Percentiles rank a stretch among this genome's conserved stretches.
phyloP scores from a whole-genome alignment of 2,329 filamentous ascomycete species.

The Rhinocladiella mackenziei region DNA sequence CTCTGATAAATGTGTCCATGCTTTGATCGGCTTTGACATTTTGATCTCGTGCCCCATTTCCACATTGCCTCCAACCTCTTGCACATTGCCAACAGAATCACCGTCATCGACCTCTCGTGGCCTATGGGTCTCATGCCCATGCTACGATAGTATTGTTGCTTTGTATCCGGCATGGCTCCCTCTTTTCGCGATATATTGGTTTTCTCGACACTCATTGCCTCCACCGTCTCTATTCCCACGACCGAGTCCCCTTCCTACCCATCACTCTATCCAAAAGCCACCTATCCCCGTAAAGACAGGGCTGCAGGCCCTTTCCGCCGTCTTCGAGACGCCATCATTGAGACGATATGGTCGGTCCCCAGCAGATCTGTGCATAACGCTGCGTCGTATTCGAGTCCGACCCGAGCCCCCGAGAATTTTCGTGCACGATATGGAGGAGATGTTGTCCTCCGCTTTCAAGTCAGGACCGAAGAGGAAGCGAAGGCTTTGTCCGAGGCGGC shows the following conservation, averaged over 20 bases:
- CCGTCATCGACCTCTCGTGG: background rate
- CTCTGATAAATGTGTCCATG: too few relatives aligned
- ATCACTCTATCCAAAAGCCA: constrained; percentile 6
- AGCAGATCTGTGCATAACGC: constrained; percentile 29
- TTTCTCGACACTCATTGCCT: constrained; percentile 8
- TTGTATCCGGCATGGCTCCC: constrained; percentile 18
- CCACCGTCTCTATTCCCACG: constrained; percentile 16
- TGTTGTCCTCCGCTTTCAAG: constrained; percentile 83
- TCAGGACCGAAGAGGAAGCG: constrained; percentile 66
- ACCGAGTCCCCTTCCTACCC: constrained; percentile 10
- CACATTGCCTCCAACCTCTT: constrained; percentile 1
- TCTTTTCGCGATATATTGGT: constrained; percentile 17
- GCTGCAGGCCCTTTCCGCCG: constrained; percentile 22
- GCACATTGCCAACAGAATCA: too few relatives aligned
- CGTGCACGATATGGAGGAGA: constrained; percentile 66
- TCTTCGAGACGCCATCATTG: constrained; percentile 42
- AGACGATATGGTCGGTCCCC: constrained; percentile 42
- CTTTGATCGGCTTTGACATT: too few relatives aligned
- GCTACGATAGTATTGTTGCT: constrained; percentile 7
- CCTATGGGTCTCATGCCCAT: constrained; percentile 6
- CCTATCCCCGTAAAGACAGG: constrained; percentile 9
- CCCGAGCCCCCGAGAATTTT: constrained; percentile 35
- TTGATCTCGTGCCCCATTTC: too few relatives aligned
- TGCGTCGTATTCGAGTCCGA: constrained; percentile 21
- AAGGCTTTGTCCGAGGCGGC: constrained; percentile 67